These are phyloP conservation scores for Theileria annulata DNA, from an alignment of 169 alveolate species.

Conservation along the genomic window DNA sequence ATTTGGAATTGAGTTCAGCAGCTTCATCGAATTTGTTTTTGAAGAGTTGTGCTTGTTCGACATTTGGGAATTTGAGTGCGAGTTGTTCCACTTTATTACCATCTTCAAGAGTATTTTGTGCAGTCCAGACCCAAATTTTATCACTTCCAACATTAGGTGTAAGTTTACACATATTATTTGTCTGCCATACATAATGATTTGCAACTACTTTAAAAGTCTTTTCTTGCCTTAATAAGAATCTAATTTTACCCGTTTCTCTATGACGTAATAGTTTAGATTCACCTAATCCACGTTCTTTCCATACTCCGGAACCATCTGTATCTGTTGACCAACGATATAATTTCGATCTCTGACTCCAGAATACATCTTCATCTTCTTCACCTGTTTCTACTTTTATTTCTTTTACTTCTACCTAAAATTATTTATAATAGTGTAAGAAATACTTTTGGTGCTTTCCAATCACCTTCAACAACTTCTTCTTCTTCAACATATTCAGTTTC, in stretches of 20 bases:
- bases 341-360: conserved; percentile 92
- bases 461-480: conserved; percentile 84
- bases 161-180: conserved; percentile 85
- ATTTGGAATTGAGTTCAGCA: conserved; percentile 78
- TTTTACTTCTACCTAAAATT: conserved; percentile 87
- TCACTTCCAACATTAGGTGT: conserved; percentile 96
- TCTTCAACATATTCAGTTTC: conserved; percentile 46
- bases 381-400: conserved; percentile 93
- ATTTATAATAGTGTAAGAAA: background rate
- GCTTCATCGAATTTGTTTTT: conserved; percentile 90
- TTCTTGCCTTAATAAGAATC: conserved; percentile 94
- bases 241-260: conserved; percentile 87
- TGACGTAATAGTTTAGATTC: conserved; percentile 92
- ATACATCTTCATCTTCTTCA: conserved; percentile 93
- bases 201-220: conserved; percentile 95
- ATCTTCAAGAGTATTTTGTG: conserved; percentile 93
- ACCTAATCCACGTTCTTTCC: conserved; percentile 98
- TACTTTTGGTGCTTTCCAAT: conserved; percentile 86
- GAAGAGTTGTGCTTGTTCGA: conserved; percentile 87
- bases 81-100: conserved; percentile 89
- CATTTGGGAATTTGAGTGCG: conserved; percentile 90
- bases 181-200: conserved; percentile 84
- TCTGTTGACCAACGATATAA: conserved; percentile 89
- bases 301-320: conserved; percentile 84
- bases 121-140: conserved; percentile 95